Conservation (phyloP, 345 rosid species). For the Clausena lansium region DNA sequence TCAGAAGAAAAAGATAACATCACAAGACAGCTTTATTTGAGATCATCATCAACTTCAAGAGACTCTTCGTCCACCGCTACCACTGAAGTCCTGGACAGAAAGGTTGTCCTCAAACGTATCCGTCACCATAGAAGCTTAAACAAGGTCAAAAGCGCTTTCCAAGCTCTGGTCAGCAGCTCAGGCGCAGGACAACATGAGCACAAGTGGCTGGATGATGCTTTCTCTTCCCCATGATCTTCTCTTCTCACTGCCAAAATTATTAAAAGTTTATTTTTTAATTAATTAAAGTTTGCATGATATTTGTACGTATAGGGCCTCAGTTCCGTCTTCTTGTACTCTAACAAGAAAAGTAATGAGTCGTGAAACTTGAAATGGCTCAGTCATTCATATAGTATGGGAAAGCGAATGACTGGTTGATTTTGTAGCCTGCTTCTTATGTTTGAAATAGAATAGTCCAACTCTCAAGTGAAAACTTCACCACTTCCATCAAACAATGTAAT, state of each 20-base stretch:
- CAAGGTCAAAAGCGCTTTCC: slow-evolving; percentile 33
- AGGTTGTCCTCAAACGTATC: slow-evolving; percentile 42
- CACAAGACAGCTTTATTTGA: slow-evolving; percentile 39
- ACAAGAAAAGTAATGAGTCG: too few relatives aligned
- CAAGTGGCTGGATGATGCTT: slow-evolving; percentile 34
- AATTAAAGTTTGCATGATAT: not conserved
- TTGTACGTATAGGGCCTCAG: too few relatives aligned
- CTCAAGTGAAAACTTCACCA: too few relatives aligned
- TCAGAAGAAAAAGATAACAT: slow-evolving; percentile 22
- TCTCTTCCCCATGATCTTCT: slow-evolving; percentile 27
- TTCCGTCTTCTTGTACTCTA: too few relatives aligned
- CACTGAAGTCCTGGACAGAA: slow-evolving; percentile 26
- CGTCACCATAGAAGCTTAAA: slow-evolving; percentile 39
- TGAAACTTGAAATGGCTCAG: too few relatives aligned
- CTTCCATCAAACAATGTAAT: too few relatives aligned
- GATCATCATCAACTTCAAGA: slow-evolving; percentile 24
- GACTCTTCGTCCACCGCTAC: not conserved
- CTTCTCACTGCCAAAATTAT: not conserved
- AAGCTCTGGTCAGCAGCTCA: slow-evolving; percentile 24
- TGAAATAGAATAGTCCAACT: too few relatives aligned
- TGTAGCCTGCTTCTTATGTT: too few relatives aligned
- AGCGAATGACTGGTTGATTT: too few relatives aligned
- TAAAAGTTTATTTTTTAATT: not conserved
- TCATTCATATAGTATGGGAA: too few relatives aligned
- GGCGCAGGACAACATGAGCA: slow-evolving; percentile 13